These are phyloP conservation scores for Lachancea quebecensis DNA, from an alignment of 805 yeast species.

Conservation along the genomic window DNA sequence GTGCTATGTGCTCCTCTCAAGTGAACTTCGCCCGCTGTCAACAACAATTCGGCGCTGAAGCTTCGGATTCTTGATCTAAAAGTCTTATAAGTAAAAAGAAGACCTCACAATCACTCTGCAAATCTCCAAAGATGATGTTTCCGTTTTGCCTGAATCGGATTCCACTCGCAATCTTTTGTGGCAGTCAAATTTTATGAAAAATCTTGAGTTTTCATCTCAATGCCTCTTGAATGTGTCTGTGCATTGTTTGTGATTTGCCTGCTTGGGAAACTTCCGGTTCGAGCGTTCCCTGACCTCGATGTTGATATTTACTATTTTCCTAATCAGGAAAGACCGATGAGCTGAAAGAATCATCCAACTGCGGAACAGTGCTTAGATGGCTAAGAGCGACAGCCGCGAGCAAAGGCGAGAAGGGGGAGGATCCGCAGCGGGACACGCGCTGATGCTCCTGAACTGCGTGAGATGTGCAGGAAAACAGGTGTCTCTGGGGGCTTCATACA, in stretches of 20 bases:
- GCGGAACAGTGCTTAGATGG: background rate
- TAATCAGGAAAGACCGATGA: slow-evolving; percentile 3
- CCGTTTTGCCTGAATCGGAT: slow-evolving; percentile 10
- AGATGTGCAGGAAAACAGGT: too few relatives aligned
- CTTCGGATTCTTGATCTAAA: background rate
- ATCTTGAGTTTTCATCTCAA: background rate
- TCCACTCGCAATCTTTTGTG: slow-evolving; percentile 3
- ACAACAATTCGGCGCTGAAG: background rate
- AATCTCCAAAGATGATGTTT: slow-evolving; percentile 4
- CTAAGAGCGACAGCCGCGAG: background rate
- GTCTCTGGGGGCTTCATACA: too few relatives aligned
- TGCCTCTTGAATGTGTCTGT: background rate
- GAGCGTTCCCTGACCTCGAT: slow-evolving; percentile 2
- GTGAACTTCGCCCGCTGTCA: background rate
- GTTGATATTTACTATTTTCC: slow-evolving; percentile 7
- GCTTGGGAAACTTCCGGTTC: slow-evolving; percentile 4
- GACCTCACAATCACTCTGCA: background rate
- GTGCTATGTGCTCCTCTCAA: background rate
- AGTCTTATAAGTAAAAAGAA: slow-evolving; percentile 5
- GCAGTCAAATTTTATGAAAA: slow-evolving; percentile 1
- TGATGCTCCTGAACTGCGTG: too few relatives aligned
- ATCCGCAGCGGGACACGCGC: background rate
- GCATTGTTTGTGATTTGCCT: slow-evolving; percentile 4
- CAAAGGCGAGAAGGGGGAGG: background rate
- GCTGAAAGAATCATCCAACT: background rate